These are phyloP conservation scores for Kwoniella newhampshirensis DNA, from an alignment of 768 basidiomycete genomes.

Conservation along the genomic window DNA sequence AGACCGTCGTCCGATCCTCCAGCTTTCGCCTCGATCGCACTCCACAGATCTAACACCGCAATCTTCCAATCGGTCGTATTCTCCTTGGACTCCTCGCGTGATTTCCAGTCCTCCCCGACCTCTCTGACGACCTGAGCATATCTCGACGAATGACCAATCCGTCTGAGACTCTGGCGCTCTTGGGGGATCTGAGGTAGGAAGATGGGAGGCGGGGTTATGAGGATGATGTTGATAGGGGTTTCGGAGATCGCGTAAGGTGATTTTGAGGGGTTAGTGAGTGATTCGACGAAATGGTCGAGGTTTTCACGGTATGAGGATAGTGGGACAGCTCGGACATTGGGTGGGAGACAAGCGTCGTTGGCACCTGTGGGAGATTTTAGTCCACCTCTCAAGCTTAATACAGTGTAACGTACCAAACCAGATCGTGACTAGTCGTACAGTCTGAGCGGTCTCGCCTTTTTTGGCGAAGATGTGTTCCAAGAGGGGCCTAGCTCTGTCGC, in stretches of 20 bases:
- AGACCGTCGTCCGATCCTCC: constrained; percentile 25
- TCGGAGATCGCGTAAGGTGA: constrained; percentile 10
- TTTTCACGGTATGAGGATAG: constrained; percentile 20
- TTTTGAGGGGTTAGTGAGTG: too few species aligned
- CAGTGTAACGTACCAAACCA: constrained; percentile 33
- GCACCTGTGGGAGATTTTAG: not conserved
- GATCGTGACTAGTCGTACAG: constrained; percentile 32
- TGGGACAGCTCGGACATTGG: too few species aligned
- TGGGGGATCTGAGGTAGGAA: not conserved
- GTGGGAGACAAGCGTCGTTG: not conserved
- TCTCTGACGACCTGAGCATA: constrained; percentile 17
- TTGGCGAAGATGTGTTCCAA: constrained; percentile 36
- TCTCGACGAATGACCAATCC: not conserved
- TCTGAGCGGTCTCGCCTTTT: constrained; percentile 6
- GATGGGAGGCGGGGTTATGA: constrained; percentile 26
- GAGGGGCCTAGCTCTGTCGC: constrained; percentile 10
- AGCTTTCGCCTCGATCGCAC: constrained; percentile 13
- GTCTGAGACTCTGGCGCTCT: not conserved
- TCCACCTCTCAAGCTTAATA: too few species aligned
- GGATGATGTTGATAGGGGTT: constrained; percentile 15
- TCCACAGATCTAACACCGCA: constrained; percentile 30
- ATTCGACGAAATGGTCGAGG: constrained; percentile 12
- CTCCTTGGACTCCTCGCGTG: constrained; percentile 8
- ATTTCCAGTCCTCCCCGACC: constrained; percentile 17
- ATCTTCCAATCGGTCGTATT: constrained; percentile 29